These are phyloP conservation scores for Crucihimalaya himalaica DNA, from an alignment of 345 rosid species.

Conservation along the genomic window DNA sequence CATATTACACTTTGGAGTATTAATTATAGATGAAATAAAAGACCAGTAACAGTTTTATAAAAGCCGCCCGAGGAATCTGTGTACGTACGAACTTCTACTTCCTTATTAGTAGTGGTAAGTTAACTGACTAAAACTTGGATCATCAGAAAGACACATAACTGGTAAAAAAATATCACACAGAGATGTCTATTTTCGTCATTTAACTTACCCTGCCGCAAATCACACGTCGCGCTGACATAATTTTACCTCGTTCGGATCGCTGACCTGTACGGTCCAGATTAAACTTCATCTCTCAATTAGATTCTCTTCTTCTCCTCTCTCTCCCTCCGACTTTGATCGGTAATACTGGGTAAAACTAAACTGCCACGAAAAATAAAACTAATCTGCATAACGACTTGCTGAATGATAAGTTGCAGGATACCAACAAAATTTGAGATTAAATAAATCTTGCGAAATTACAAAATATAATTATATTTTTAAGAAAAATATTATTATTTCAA, in stretches of 20 bases:
- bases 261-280: constrained; percentile 90
- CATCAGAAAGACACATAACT: not conserved
- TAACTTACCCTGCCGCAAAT: not conserved
- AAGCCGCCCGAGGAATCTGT: not conserved
- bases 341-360: too few species aligned
- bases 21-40: too few species aligned
- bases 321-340: too few species aligned
- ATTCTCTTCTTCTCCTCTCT: constrained; percentile 38
- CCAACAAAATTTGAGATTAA: too few species aligned
- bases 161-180: not conserved
- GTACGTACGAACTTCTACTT: constrained; percentile 10
- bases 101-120: not conserved
- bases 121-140: constrained; percentile 18
- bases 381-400: too few species aligned
- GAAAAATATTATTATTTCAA: too few species aligned
- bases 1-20: too few species aligned
- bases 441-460: too few species aligned
- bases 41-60: constrained; percentile 8
- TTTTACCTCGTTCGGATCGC: constrained; percentile 39
- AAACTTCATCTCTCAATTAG: constrained; percentile 27
- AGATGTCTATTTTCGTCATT: constrained; percentile 1
- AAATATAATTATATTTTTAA: too few species aligned
- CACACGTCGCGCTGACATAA: constrained; percentile 33
- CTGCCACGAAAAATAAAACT: too few species aligned
- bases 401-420: too few species aligned